phyloP scores from a whole-genome alignment of 805 yeast species.

The Spathaspora girioi region DNA sequence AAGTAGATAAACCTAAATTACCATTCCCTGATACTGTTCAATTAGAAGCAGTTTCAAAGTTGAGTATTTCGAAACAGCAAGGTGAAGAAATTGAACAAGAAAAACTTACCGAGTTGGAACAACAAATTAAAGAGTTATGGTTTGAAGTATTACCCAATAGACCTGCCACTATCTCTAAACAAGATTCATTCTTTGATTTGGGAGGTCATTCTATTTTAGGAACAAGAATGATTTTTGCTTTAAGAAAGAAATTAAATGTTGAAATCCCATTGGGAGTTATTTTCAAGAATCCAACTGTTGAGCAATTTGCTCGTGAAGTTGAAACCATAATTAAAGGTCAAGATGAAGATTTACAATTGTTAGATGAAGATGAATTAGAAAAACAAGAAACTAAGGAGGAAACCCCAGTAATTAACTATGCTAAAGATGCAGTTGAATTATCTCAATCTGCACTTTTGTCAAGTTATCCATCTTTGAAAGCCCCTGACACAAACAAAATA shows the following conservation, averaged over 20 bases:
- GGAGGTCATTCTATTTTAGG: constrained; percentile 99
- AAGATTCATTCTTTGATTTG: constrained; percentile 91
- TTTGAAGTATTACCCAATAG: constrained; percentile 75
- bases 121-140: constrained; percentile 79
- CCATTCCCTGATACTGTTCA: constrained; percentile 94
- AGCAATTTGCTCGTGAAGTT: constrained; percentile 71
- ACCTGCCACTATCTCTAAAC: constrained; percentile 72
- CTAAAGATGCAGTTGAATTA: constrained; percentile 66
- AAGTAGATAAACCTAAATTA: constrained; percentile 93
- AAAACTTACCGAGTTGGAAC: constrained; percentile 59
- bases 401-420: constrained; percentile 46
- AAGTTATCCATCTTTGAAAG: constrained; percentile 41
- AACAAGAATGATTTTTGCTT: constrained; percentile 92
- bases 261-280: constrained; percentile 88
- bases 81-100: constrained; percentile 43
- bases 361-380: constrained; percentile 15
- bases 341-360: constrained; percentile 45
- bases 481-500: constrained; percentile 28
- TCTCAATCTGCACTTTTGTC: constrained; percentile 36
- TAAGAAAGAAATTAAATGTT: constrained; percentile 71
- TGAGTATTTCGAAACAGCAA: constrained; percentile 29
- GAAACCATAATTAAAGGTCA: constrained; percentile 43
- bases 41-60: constrained; percentile 65
- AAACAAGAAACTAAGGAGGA: constrained; percentile 17
- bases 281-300: constrained; percentile 85